Base-by-base conservation (phyloP, 768 basidiomycete genomes). In the Suillus variegatus region DNA sequence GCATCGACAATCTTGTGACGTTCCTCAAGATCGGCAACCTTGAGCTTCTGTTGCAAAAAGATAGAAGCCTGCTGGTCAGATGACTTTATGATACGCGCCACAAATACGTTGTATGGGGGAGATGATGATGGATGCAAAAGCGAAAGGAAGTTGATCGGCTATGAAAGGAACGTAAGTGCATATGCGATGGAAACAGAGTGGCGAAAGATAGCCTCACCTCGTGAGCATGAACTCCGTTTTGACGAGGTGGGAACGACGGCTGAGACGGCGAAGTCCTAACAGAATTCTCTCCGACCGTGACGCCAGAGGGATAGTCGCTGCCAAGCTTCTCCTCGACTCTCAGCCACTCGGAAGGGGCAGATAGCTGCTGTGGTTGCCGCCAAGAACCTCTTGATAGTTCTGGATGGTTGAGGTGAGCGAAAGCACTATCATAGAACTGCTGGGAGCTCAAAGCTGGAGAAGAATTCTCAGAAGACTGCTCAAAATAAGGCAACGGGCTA, bases 41-140 rank as follows among this genome's bases (percentile, higher is more conserved):
- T 95, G 71, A 95, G 84, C 72, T 95, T 95, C 73, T 95, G 93
- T 73, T 94, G 93, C 47, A 95, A 81, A 72, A 95, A 95, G 62
- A 94, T 94, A 16, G 92, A 93, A 14, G 93, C 93, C 71, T 95
- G 93, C 73, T 95, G 93, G 72, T 95, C 93, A 6, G 93, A 93
- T 2, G 88, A 90, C 78, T 92, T 94, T 82, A 94, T 92, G 69
- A 95, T 94, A 32, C 93, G 89, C 20, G 87, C 81, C 14, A 94
- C 92, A 70, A 95, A 93, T 63, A 91, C 80, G 62, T 86, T 85
- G 72, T 95, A 95, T 2, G 92, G 92, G 16, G 93, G 93, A 36
- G 89, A 88, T 1, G 93, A 92, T 0, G 92, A 92, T 1, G 93
- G 47, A 47, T 47, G 47, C 47, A 47, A 47, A 47, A 47, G 47